These are phyloP conservation scores for Cercophora samala DNA, from an alignment of 495 filamentous ascomycete species.

Conservation along the genomic window DNA sequence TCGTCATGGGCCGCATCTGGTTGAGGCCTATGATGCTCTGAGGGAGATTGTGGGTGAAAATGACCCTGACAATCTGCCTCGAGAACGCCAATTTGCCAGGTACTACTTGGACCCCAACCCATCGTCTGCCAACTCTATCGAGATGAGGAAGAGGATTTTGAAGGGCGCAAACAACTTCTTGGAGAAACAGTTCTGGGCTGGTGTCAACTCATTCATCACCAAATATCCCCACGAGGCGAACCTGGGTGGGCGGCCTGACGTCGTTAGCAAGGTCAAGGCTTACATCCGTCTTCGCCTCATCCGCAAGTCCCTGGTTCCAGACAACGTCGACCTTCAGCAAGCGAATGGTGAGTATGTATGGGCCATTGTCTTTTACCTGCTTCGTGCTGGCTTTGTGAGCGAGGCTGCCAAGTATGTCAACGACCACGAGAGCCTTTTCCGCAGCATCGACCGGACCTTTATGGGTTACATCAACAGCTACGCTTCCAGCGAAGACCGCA, in stretches of 20 bases:
- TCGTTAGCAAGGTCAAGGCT: slow-evolving; percentile 84
- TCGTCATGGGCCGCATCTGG: slow-evolving; percentile 61
- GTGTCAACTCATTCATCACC: slow-evolving; percentile 68
- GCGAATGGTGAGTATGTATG: slow-evolving; percentile 82
- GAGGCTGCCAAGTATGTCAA: slow-evolving; percentile 86
- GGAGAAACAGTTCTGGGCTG: slow-evolving; percentile 67
- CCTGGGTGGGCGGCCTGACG: slow-evolving; percentile 81
- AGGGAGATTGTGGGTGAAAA: slow-evolving; percentile 66
- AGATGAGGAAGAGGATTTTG: slow-evolving; percentile 69
- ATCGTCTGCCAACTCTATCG: slow-evolving; percentile 56
- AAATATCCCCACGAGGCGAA: slow-evolving; percentile 86
- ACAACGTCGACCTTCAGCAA: slow-evolving; percentile 67
- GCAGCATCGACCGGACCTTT: slow-evolving; percentile 86
- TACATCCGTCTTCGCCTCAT: slow-evolving; percentile 76
- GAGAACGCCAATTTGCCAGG: slow-evolving; percentile 71
- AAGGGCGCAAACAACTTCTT: slow-evolving; percentile 71
- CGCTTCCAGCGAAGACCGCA: slow-evolving; percentile 62
- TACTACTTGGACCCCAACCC: slow-evolving; percentile 69
- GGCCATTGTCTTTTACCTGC: slow-evolving; percentile 89
- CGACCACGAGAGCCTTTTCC: slow-evolving; percentile 67
- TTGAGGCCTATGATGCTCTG: slow-evolving; percentile 74
- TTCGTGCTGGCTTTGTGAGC: slow-evolving; percentile 75
- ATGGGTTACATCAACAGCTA: slow-evolving; percentile 83
- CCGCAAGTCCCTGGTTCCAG: slow-evolving; percentile 74
- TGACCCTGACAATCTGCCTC: slow-evolving; percentile 54